A percentile compares a stretch with the other conserved stretches of the same genome.
These are phyloP conservation scores for Pleurotus djamor DNA, from an alignment of 768 basidiomycete genomes.

Conservation along the genomic window DNA sequence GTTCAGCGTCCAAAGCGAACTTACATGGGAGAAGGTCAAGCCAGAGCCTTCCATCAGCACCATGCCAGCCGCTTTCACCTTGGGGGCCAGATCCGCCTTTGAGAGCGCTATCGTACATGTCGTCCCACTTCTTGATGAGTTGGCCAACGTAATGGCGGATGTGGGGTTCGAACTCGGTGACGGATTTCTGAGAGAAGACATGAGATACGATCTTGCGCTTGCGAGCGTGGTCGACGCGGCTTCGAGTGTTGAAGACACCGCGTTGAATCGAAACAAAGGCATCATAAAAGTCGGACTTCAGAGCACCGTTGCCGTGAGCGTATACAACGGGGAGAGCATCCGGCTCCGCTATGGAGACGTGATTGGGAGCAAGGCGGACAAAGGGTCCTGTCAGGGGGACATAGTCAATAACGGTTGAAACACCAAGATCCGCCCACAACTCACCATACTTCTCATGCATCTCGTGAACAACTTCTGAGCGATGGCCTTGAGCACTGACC, in stretches of 20 bases:
- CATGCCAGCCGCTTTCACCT: conserved; percentile 67
- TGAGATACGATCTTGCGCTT: conserved; percentile 91
- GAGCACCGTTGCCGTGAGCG: conserved; percentile 80
- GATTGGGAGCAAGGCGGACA: conserved; percentile 74
- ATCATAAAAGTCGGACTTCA: conserved; percentile 79
- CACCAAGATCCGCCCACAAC: conserved; percentile 10
- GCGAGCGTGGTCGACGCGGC: conserved; percentile 75
- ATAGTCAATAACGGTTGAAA: neutral
- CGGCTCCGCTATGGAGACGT: conserved; percentile 76
- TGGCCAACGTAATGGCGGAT: conserved; percentile 57
- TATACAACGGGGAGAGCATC: conserved; percentile 75
- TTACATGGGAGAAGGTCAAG: conserved; percentile 72
- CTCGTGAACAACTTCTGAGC: conserved; percentile 72
- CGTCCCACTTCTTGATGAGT: conserved; percentile 75
- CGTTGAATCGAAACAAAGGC: conserved; percentile 74
- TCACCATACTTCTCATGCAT: conserved; percentile 74
- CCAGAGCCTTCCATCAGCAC: conserved; percentile 64
- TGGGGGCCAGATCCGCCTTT: conserved; percentile 58
- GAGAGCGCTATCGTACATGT: conserved; percentile 51
- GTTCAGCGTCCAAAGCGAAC: conserved; percentile 17
- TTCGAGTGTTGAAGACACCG: conserved; percentile 78
- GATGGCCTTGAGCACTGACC: conserved; percentile 63
- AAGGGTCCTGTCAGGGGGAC: conserved; percentile 45
- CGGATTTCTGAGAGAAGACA: conserved; percentile 82
- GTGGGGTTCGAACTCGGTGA: conserved; percentile 84